Evolutionary conservation across 1,284 basidiomycete genomes (phyloP).

Genomic region (Cutaneotrichosporon cavernicola): DNA sequence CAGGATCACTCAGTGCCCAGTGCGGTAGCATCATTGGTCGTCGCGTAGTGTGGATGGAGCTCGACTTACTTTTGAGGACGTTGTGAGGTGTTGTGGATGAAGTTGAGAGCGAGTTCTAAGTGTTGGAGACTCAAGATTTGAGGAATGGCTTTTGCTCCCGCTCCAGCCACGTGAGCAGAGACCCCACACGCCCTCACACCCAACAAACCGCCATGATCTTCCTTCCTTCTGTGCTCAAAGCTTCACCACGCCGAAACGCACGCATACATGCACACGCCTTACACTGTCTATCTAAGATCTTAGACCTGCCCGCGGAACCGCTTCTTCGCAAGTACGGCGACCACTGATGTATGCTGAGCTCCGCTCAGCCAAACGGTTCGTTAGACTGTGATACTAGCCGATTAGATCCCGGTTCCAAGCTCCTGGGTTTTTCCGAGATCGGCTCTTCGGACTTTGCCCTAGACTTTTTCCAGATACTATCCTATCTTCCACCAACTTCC

Average conservation of each 20-base stretch:
- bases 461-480: slow-evolving; percentile 1
- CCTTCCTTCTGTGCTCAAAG: not conserved
- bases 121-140: not conserved
- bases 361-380: too few species aligned
- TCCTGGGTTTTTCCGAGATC: not conserved
- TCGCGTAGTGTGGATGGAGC: not conserved
- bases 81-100: not conserved
- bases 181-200: too few species aligned
- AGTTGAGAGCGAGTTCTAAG: not conserved
- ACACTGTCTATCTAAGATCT: too few species aligned
- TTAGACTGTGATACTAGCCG: not conserved
- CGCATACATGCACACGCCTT: too few species aligned
- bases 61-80: not conserved
- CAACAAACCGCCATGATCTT: not conserved
- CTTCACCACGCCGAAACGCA: too few species aligned
- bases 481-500: slow-evolving; percentile 6
- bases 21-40: slow-evolving; percentile 49
- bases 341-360: not conserved
- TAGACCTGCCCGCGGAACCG: too few species aligned
- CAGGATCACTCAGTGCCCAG: slow-evolving; percentile 52
- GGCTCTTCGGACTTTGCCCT: slow-evolving; percentile 13
- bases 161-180: not conserved
- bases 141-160: not conserved
- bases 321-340: too few species aligned
- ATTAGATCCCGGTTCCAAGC: not conserved